Base-by-base conservation (phyloP, 208 protist species). In the Trypanosoma avium region DNA sequence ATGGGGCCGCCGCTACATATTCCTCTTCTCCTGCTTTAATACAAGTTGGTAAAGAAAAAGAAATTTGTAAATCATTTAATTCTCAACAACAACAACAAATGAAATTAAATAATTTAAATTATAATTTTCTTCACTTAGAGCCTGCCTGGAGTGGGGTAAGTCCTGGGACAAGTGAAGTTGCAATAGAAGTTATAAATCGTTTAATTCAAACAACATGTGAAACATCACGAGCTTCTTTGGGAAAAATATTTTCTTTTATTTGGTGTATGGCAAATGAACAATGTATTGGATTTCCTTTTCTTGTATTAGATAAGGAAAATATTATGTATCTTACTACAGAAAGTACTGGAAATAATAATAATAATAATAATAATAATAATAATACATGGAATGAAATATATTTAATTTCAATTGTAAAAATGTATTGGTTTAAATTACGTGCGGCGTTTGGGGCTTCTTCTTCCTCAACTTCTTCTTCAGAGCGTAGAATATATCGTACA, bases 271-370 rank as follows among this genome's bases (percentile, higher is more conserved):
- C 68, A 24, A 81, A 88, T 49, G 75, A 82, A 56, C 84, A 91
- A 70, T 73, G 77, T 40, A 59, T 74, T 10, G 84, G 71, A 15
- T 91, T 91, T 59, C 84, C 84, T 9, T 91, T 80, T 67, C 79
- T 91, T 48, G 74, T 86, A 73, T 53, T 90, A 9, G 77, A 90
- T 42, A 70, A 72, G 50, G 68, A 81, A 21, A 67, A 68, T 33
- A 36, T 61, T 17, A 64, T 65, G 29, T 81, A 79, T 45, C 63
- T 88, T 13, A 58, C 75, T 4, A 19, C 55, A 9, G 54, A 38
- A 9, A 62, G 17, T 32, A 36, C 5, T 19, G 26, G 49, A 4
- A 17, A 13, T 33, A 27, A n/a, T n/a, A n/a, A n/a, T n/a, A n/a
- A n/a, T n/a, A n/a, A n/a, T n/a, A n/a, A n/a, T n/a, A n/a, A n/a